Percentiles rank a stretch among this genome's conserved stretches.
phyloP scores from a whole-genome alignment of 2,329 filamentous ascomycete species.

The Coniosporium tulheliwenetii region DNA sequence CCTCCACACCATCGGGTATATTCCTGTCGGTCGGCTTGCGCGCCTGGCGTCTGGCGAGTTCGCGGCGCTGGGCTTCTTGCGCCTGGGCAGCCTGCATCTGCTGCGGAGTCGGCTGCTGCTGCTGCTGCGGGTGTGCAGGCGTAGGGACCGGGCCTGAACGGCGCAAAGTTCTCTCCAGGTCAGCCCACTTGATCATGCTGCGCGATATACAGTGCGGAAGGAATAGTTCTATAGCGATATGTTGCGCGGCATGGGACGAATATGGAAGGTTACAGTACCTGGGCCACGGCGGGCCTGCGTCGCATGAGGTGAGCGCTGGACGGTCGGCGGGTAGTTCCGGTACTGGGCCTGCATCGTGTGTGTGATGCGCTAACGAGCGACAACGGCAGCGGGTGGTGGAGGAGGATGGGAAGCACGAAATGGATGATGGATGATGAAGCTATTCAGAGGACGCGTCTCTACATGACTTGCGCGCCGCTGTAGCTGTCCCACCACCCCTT shows the following conservation, averaged over 20 bases:
- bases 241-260: background rate
- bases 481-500: too few relatives aligned
- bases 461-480: too few relatives aligned
- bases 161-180: conserved; percentile 29
- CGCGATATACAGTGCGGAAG: conserved; percentile 1
- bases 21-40: conserved; percentile 90
- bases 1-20: conserved; percentile 78
- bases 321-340: conserved; percentile 27
- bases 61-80: conserved; percentile 35
- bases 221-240: background rate
- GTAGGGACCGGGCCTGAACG: conserved; percentile 25
- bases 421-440: too few relatives aligned
- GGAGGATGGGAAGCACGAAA: background rate
- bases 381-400: background rate
- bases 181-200: conserved; percentile 30
- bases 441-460: too few relatives aligned
- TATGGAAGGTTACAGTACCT: conserved; percentile 18
- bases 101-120: conserved; percentile 26
- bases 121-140: conserved; percentile 15
- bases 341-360: conserved; percentile 27
- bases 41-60: conserved; percentile 63
- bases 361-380: background rate
- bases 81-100: conserved; percentile 30
- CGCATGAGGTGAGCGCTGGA: conserved; percentile 17
- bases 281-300: conserved; percentile 24